A percentile compares a stretch with the other conserved stretches of the same genome.
phyloP scores from a whole-genome alignment of 2,329 filamentous ascomycete species.

The Trichoderma afroharzianum region DNA sequence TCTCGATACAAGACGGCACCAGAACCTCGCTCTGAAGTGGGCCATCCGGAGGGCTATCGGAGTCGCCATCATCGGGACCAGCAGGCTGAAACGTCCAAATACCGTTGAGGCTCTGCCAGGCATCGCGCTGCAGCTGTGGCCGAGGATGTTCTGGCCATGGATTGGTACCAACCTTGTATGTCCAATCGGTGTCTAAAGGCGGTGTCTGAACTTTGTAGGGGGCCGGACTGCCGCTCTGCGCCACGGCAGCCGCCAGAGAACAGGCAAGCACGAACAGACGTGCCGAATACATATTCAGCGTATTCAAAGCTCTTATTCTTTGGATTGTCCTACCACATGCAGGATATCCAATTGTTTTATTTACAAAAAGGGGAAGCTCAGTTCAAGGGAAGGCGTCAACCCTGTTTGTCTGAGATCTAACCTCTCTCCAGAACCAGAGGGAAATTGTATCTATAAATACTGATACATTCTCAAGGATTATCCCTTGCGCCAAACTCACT shows the following conservation, averaged over 20 bases:
- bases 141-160: constrained; percentile 58
- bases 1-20: constrained; percentile 43
- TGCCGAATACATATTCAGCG: neutral
- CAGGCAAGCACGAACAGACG: neutral
- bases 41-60: constrained; percentile 21
- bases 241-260: neutral
- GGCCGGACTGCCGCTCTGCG: constrained; percentile 11
- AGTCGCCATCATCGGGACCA: constrained; percentile 18
- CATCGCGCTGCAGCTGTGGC: constrained; percentile 50
- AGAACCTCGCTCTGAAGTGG: constrained; percentile 38
- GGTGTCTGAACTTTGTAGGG: constrained; percentile 38
- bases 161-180: constrained; percentile 46
- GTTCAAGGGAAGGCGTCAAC: neutral
- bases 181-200: constrained; percentile 51
- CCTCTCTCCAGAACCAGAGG: neutral
- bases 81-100: constrained; percentile 52
- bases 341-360: neutral
- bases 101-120: constrained; percentile 56
- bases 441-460: neutral
- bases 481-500: neutral
- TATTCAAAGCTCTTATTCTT: neutral
- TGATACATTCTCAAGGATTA: neutral
- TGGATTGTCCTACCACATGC: neutral
- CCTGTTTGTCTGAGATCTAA: neutral
- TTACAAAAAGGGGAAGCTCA: neutral